Conservation (phyloP, 208 protist genomes). For the Acanthamoeba sp. region DNA sequence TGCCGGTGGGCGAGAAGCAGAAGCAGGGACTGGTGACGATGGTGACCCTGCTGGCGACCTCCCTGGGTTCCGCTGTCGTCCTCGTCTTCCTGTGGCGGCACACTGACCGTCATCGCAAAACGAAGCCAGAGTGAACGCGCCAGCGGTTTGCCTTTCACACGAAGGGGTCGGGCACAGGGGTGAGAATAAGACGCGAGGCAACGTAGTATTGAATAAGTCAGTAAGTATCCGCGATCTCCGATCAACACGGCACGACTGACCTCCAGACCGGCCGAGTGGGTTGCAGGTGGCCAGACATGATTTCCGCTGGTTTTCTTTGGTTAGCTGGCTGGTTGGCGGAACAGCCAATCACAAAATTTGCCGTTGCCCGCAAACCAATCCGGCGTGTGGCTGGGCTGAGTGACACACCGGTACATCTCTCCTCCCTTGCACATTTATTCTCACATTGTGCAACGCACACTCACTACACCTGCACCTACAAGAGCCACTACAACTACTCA, state of each 20-base stretch:
- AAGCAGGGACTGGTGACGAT: constrained; percentile 9
- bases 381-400: background rate
- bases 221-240: too few species aligned
- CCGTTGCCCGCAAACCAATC: background rate
- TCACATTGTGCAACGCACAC: background rate
- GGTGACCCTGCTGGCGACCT: constrained; percentile 1
- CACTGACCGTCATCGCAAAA: background rate
- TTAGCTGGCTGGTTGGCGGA: background rate
- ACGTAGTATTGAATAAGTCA: too few species aligned
- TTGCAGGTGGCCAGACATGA: too few species aligned
- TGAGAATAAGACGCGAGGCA: too few species aligned
- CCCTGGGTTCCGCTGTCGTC: background rate
- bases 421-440: too few species aligned
- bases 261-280: too few species aligned
- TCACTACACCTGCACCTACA: background rate
- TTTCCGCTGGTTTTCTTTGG: background rate
- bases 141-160: too few species aligned
- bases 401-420: too few species aligned
- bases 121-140: background rate
- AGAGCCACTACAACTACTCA: too few species aligned
- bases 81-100: background rate
- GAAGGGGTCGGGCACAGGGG: too few species aligned
- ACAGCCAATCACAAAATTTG: background rate
- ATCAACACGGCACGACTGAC: too few species aligned
- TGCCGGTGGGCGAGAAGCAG: constrained; percentile 19